Evolutionary conservation across 805 yeast genomes (phyloP), one percentile per base, ranked within the genome.

Genomic region (Starmerella stellata): DNA sequence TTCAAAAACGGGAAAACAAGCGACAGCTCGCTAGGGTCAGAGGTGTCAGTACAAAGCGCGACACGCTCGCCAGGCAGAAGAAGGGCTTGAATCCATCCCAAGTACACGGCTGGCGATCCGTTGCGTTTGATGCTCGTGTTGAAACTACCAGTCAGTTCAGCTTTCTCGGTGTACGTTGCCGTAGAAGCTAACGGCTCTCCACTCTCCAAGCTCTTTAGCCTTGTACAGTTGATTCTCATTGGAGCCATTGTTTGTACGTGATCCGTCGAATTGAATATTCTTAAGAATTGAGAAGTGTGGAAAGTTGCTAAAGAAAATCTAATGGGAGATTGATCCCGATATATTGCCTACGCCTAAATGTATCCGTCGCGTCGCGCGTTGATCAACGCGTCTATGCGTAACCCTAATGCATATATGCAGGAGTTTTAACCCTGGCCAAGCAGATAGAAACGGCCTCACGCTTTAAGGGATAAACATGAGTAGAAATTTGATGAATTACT

Each of bases 1-100:
- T n/a, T 14, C 24, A 46, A 18, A 11, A 40, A 25, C 2, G 49
- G 50, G 30, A 46, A 46, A 23, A 41, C 28, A 11, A 46, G 38
- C 20, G 29, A 24, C 21, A 30, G 28, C 21, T 36, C 38, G 20
- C 19, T 25, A 1, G 32, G 37, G 16, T 35, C 36, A 13, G 32
- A 5, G n/a, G 29, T 35, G 3, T 20, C 18, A 7, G 3, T 4
- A 35, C 47, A 44, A 8, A 45, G 16, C 9, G 48, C 48, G 9
- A 45, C 36, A 17, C 28, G 33, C n/a, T 45, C 47, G 15, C 35
- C 23, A n/a, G 39, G 45, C 4, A 45, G 40, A 3, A 43, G 41
- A 11, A 36, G 5, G 5, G 44, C 34, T 16, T 43, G 43, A 15
- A 45, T 34, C 39, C 39, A 34, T n/a, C 48, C 48, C 2, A 45